phyloP scores from a whole-genome alignment of 345 rosid genomes.

The Eutrema yunnanense region DNA sequence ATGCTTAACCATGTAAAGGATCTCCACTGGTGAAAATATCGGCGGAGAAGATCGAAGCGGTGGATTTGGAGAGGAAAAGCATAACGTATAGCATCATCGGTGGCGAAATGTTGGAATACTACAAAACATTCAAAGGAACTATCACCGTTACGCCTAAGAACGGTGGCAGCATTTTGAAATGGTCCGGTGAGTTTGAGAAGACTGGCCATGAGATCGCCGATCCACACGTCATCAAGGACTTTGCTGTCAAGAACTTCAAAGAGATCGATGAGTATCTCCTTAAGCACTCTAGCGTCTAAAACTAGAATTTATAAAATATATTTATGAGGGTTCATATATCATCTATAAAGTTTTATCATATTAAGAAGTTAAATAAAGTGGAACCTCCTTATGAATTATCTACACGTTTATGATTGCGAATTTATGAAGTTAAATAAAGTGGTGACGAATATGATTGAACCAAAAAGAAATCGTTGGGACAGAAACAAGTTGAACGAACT shows the following conservation, averaged over 20 bases:
- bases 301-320: background rate
- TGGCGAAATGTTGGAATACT: constrained; percentile 74
- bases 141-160: constrained; percentile 53
- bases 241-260: constrained; percentile 60
- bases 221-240: constrained; percentile 68
- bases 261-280: constrained; percentile 63
- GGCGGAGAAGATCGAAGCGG: constrained; percentile 65
- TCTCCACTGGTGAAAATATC: constrained; percentile 66
- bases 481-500: too few species aligned
- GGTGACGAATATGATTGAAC: too few species aligned
- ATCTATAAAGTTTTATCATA: background rate
- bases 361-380: constrained; percentile 14
- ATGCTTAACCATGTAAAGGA: constrained; percentile 31
- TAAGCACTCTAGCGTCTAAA: constrained; percentile 26
- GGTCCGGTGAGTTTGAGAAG: constrained; percentile 75
- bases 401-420: too few species aligned
- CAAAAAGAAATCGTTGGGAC: too few species aligned
- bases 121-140: constrained; percentile 60
- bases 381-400: background rate
- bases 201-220: constrained; percentile 62
- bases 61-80: constrained; percentile 49
- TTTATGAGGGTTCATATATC: background rate
- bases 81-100: constrained; percentile 57
- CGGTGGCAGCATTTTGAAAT: constrained; percentile 69
- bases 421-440: too few species aligned